Evolutionary conservation across 2,329 filamentous ascomycete genomes (phyloP).

Genomic region (Claviceps sp.): DNA sequence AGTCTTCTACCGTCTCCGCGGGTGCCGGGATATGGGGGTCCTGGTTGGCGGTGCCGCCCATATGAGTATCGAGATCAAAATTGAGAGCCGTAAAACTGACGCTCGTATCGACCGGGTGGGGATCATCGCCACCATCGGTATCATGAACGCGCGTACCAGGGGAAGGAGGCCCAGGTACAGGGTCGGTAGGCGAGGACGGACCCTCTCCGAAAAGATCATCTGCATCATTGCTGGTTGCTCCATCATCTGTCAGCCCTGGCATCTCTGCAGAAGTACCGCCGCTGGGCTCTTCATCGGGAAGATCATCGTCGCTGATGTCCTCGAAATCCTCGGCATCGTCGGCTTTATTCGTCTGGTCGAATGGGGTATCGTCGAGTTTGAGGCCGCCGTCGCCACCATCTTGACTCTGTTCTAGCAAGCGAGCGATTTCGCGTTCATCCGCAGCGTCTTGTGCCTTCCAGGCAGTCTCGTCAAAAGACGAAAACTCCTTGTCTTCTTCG

Average conservation of each 20-base stretch:
- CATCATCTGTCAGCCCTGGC: constrained; percentile 46
- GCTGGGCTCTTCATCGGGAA: constrained; percentile 60
- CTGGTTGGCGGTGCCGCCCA: constrained; percentile 37
- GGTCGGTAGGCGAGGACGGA: constrained; percentile 34
- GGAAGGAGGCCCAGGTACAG: constrained; percentile 28
- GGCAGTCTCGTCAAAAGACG: constrained; percentile 21
- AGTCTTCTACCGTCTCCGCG: constrained; percentile 59
- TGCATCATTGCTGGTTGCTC: constrained; percentile 43
- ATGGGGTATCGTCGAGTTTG: constrained; percentile 31
- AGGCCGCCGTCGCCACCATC: constrained; percentile 25
- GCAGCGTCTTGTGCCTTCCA: constrained; percentile 32
- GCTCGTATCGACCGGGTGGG: constrained; percentile 17
- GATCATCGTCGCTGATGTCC: constrained; percentile 83
- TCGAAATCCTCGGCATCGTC: constrained; percentile 85
- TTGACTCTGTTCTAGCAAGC: constrained; percentile 29
- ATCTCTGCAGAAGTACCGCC: constrained; percentile 30
- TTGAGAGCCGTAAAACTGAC: constrained; percentile 30
- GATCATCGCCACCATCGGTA: constrained; percentile 22
- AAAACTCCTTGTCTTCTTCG: constrained; percentile 19
- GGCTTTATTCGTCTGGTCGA: constrained; percentile 65
- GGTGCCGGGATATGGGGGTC: constrained; percentile 53
- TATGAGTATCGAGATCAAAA: constrained; percentile 32
- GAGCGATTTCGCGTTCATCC: constrained; percentile 35
- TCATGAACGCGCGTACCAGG: constrained; percentile 30
- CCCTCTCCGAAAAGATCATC: constrained; percentile 60